Evolutionary conservation across 148 eudicot genomes (phyloP).

Genomic region (Dysphania ambrosioides): DNA sequence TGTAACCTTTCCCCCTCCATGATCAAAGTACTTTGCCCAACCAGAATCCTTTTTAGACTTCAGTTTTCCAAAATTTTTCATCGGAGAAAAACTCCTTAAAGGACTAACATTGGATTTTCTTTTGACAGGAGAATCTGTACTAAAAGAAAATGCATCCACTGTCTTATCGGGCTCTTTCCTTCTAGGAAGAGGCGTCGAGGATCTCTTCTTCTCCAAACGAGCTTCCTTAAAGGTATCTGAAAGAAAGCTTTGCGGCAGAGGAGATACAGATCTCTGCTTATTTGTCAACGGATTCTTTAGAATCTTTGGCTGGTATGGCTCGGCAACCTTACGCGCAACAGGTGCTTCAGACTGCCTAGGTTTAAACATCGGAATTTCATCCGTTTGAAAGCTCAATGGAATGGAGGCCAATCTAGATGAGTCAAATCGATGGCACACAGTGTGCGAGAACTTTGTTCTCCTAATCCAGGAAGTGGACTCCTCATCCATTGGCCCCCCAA

Average conservation of each 20-base stretch:
- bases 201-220: conserved; percentile 45
- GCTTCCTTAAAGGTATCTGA: conserved; percentile 80
- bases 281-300: conserved; percentile 41
- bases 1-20: conserved; percentile 65
- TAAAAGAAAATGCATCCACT: conserved; percentile 29
- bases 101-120: conserved; percentile 37
- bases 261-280: conserved; percentile 64
- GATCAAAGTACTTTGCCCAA: conserved; percentile 82
- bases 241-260: conserved; percentile 45
- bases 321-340: conserved; percentile 23
- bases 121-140: conserved; percentile 29
- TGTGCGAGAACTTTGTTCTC: conserved; percentile 76
- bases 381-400: conserved; percentile 35
- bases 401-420: conserved; percentile 45
- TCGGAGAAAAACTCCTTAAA: conserved; percentile 41
- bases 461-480: conserved; percentile 72
- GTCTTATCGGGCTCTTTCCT: conserved; percentile 51
- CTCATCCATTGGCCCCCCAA: conserved; percentile 54
- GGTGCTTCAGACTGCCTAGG: conserved; percentile 38
- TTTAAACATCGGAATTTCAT: conserved; percentile 31
- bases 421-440: conserved; percentile 67
- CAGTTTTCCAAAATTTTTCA: conserved; percentile 39
- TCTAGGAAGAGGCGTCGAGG: conserved; percentile 65
- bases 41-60: conserved; percentile 48
- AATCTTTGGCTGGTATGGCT: conserved; percentile 26